Conservation (phyloP, 768 basidiomycete species). For the Mycena pura region DNA sequence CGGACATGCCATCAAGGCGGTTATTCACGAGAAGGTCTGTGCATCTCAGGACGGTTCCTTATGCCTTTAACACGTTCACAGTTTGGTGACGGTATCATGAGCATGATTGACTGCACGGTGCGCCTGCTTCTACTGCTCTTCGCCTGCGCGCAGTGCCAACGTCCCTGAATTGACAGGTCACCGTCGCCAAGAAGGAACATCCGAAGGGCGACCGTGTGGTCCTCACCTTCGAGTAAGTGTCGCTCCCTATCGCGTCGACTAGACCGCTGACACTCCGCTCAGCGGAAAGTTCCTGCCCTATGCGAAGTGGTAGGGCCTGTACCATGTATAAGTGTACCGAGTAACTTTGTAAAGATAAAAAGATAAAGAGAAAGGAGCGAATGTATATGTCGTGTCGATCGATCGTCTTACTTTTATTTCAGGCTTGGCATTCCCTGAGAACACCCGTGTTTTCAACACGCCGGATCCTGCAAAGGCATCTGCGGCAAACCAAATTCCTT, state of each 20-base stretch:
- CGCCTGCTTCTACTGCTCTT: background rate
- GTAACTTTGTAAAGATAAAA: too few species aligned
- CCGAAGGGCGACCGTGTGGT: conserved; percentile 83
- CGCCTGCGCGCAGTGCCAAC: background rate
- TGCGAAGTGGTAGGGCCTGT: conserved; percentile 2
- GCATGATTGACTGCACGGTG: conserved; percentile 82
- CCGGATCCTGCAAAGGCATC: conserved; percentile 28
- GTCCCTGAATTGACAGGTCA: conserved; percentile 36
- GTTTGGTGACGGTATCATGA: conserved; percentile 91
- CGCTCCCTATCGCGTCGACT: background rate
- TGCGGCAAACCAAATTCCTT: conserved; percentile 16
- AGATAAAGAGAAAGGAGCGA: too few species aligned
- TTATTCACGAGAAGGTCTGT: conserved; percentile 78
- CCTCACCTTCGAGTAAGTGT: conserved; percentile 78
- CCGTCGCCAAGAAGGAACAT: conserved; percentile 70
- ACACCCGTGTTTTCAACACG: conserved; percentile 30
- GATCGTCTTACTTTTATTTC: background rate
- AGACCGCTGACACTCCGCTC: background rate
- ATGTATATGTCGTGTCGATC: too few species aligned
- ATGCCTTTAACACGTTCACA: conserved; percentile 32
- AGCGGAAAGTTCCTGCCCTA: conserved; percentile 28
- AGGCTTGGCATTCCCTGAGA: conserved; percentile 30
- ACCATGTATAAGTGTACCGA: too few species aligned
- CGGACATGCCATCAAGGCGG: conserved; percentile 79
- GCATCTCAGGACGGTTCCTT: background rate